A percentile compares a stretch with the other conserved stretches of the same genome.
phyloP scores from a whole-genome alignment of 306 rosid genomes.

The Delonix regia region DNA sequence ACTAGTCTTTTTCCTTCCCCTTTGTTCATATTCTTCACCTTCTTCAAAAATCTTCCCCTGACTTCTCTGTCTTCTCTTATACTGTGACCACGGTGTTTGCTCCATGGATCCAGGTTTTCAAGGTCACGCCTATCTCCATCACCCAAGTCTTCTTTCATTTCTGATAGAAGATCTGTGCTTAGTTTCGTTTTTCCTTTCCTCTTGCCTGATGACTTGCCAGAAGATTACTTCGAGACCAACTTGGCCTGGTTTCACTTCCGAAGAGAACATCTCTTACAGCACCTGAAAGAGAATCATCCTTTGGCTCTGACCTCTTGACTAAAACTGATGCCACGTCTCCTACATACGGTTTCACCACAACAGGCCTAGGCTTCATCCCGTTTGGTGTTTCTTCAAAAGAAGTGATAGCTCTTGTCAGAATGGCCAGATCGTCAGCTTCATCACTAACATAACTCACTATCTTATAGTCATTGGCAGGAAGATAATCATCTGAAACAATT shows the following conservation, averaged over 20 bases:
- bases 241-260: conserved; percentile 49
- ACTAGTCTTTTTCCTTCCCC: conserved; percentile 63
- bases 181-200: conserved; percentile 69
- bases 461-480: conserved; percentile 73
- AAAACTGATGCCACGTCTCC: conserved; percentile 53
- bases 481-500: conserved; percentile 58
- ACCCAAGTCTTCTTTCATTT: conserved; percentile 60
- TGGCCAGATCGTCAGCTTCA: conserved; percentile 65
- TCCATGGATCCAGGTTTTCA: conserved; percentile 55
- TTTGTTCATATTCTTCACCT: conserved; percentile 54
- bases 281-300: conserved; percentile 67
- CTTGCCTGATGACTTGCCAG: conserved; percentile 55
- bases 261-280: conserved; percentile 67
- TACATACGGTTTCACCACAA: conserved; percentile 82
- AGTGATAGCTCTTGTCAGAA: conserved; percentile 71
- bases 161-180: conserved; percentile 42
- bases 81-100: conserved; percentile 50
- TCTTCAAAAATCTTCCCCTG: conserved; percentile 53
- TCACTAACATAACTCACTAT: conserved; percentile 42
- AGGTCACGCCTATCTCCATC: conserved; percentile 49
- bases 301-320: conserved; percentile 52
- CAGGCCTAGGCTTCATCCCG: conserved; percentile 78
- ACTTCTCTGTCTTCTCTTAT: conserved; percentile 60
- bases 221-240: conserved; percentile 43
- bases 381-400: conserved; percentile 65